Conservation (phyloP, 768 basidiomycete genomes). For the Suillus americanus region DNA sequence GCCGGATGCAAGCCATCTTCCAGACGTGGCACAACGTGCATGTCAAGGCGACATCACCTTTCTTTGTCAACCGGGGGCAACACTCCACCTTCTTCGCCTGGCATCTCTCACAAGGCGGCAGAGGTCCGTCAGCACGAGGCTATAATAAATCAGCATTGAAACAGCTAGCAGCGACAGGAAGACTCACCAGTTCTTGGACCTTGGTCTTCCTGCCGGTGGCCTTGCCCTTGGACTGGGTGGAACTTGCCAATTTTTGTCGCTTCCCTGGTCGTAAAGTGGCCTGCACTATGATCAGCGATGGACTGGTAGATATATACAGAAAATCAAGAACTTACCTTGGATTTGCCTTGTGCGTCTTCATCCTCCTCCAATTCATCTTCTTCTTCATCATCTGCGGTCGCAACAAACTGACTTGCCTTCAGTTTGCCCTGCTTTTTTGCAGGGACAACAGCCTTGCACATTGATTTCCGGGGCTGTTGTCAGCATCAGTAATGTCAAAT, state of each 20-base stretch:
- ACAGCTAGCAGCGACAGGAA: background rate
- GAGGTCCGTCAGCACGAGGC: background rate
- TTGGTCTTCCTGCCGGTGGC: background rate
- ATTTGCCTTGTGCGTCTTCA: no score
- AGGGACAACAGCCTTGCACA: no score
- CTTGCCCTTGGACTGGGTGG: background rate
- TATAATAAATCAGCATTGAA: background rate
- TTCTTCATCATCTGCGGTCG: no score
- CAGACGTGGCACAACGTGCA: background rate
- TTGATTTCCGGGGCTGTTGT: no score
- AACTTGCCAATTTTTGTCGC: background rate
- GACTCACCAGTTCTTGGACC: background rate
- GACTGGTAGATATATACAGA: background rate
- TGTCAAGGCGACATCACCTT: background rate
- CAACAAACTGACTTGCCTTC: no score
- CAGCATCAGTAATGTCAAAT: background rate
- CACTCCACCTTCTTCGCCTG: no score
- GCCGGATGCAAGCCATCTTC: background rate
- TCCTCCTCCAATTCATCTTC: no score
- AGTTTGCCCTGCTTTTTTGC: no score
- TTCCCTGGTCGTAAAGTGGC: background rate
- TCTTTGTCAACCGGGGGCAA: no score
- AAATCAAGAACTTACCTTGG: no score
- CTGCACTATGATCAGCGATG: background rate
- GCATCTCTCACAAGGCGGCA: no score